phyloP scores from a whole-genome alignment of 768 basidiomycete genomes.

The Baorangia bicolor region DNA sequence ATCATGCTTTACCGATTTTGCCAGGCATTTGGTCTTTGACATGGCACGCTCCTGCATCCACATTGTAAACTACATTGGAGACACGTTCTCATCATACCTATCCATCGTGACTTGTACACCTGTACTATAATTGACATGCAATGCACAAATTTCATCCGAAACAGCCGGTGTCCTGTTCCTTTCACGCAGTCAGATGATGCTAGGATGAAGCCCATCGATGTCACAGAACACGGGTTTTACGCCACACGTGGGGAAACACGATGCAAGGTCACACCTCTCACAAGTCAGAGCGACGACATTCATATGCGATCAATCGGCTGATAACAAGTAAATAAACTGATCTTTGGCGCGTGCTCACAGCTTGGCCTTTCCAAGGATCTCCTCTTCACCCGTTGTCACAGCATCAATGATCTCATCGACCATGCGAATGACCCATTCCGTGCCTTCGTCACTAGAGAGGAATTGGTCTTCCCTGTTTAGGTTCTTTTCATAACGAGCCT shows the following conservation, averaged over 20 bases:
- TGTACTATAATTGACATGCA: conserved; percentile 34
- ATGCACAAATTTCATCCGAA: conserved; percentile 25
- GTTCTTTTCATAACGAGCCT: conserved; percentile 63
- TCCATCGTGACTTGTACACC: conserved; percentile 28
- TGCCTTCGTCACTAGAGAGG: conserved; percentile 82
- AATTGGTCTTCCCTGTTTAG: conserved; percentile 72
- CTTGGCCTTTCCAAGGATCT: conserved; percentile 51
- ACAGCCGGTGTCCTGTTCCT: conserved; percentile 18
- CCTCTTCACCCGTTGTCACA: conserved; percentile 48
- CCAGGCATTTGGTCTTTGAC: conserved; percentile 47
- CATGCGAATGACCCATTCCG: conserved; percentile 84
- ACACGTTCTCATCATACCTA: conserved; percentile 31
- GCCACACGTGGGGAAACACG: conserved; percentile 36
- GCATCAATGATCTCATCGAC: conserved; percentile 81
- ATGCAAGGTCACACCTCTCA: conserved; percentile 24
- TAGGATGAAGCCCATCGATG: conserved; percentile 14
- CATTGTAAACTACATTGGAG: conserved; percentile 33
- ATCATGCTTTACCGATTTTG: conserved; percentile 86
- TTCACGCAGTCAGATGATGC: conserved; percentile 22
- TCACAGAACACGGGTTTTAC: conserved; percentile 30
- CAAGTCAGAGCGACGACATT: conserved; percentile 16
- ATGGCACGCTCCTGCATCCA: conserved; percentile 22
- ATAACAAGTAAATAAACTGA: conserved; percentile 30
- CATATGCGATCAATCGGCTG: conserved; percentile 30
- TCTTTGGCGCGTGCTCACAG: conserved; percentile 43